Evolutionary conservation across 768 basidiomycete species (phyloP).

Genomic region (Kwoniella sp.): DNA sequence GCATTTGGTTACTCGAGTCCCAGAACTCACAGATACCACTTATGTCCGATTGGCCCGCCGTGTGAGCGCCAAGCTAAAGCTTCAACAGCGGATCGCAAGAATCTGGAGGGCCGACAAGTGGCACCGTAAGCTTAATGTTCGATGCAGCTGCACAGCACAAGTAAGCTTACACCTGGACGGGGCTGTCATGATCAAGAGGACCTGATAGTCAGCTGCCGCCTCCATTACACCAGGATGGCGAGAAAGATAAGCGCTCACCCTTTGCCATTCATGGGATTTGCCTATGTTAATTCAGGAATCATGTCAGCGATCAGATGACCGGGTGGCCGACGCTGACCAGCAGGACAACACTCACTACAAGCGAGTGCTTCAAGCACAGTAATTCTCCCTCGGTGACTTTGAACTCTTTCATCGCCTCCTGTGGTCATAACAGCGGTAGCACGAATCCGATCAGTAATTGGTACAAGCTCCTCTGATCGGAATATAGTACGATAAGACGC

Average conservation of each 20-base stretch:
- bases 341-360: slow-evolving; percentile 23
- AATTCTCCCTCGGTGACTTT: slow-evolving; percentile 34
- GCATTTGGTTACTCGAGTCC: too few relatives aligned
- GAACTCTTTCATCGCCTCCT: slow-evolving; percentile 31
- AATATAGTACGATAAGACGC: too few relatives aligned
- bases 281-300: slow-evolving; percentile 1
- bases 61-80: slow-evolving; percentile 30
- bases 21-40: slow-evolving; percentile 24
- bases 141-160: too few relatives aligned
- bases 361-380: slow-evolving; percentile 26
- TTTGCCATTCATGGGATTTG: slow-evolving; percentile 24
- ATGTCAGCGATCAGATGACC: not conserved
- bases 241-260: slow-evolving; percentile 12
- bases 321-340: too few relatives aligned
- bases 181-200: not conserved
- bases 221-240: not conserved
- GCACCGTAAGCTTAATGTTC: too few relatives aligned
- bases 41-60: slow-evolving; percentile 22
- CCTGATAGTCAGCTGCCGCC: not conserved
- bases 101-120: slow-evolving; percentile 12
- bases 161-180: slow-evolving; percentile 6
- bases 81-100: slow-evolving; percentile 24
- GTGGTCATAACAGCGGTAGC: not conserved
- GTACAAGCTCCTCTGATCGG: not conserved
- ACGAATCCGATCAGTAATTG: too few relatives aligned